Percentiles rank a stretch among this genome's conserved stretches.
These are phyloP conservation scores for Komagataella pseudopastoris DNA, from an alignment of 805 yeast species.

Conservation along the genomic window DNA sequence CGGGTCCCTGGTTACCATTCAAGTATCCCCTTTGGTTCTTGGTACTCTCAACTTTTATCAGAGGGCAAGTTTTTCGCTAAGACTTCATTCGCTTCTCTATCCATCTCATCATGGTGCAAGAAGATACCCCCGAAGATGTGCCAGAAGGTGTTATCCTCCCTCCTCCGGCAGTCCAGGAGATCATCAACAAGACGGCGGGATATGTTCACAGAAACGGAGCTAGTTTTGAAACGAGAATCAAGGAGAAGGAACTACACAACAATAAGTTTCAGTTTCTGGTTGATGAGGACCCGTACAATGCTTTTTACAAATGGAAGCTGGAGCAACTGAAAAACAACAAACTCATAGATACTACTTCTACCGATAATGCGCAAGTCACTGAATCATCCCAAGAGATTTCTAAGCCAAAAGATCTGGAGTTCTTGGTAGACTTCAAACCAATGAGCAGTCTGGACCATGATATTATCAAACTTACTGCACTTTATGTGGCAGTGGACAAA, in stretches of 20 bases:
- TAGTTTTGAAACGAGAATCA: conserved; percentile 47
- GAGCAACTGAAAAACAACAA: conserved; percentile 13
- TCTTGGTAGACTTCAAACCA: conserved; percentile 17
- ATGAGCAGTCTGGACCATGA: conserved; percentile 55
- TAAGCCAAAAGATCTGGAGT: conserved; percentile 15
- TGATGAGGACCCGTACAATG: conserved; percentile 37
- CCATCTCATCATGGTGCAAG: neutral
- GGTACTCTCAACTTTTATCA: neutral
- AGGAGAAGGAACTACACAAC: conserved; percentile 27
- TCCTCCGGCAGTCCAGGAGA: conserved; percentile 32
- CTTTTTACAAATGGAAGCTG: conserved; percentile 40
- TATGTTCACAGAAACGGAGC: conserved; percentile 60
- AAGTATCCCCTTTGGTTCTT: neutral
- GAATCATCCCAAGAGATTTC: conserved; percentile 6
- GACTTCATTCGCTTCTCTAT: neutral
- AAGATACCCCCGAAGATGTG: neutral
- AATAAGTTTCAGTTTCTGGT: conserved; percentile 54
- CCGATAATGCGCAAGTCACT: conserved; percentile 1
- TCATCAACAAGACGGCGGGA: conserved; percentile 59
- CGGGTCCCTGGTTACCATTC: neutral
- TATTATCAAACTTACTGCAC: conserved; percentile 60
- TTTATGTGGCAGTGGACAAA: conserved; percentile 42
- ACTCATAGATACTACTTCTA: conserved; percentile 1
- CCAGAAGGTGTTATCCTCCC: conserved; percentile 37
- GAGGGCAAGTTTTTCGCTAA: neutral